Base-by-base conservation (phyloP, 768 basidiomycete genomes). In the Rhodotorula graminis region DNA sequence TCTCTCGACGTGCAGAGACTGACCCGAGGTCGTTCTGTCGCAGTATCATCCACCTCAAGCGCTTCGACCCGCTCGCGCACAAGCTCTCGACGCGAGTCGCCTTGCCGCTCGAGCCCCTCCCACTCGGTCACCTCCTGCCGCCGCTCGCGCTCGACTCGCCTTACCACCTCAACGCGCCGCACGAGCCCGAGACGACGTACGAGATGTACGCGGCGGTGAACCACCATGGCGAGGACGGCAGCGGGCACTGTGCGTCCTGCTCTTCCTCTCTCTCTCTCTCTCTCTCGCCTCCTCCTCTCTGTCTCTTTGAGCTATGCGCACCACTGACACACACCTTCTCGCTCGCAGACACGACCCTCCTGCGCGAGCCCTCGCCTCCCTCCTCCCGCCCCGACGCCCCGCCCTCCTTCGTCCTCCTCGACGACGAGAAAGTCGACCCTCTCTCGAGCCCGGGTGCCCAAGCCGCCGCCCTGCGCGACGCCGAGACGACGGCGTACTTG, bases 171-270 rank as follows among this genome's bases (percentile, higher is more conserved):
- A 68, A 55, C 25, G 33, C 49, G 12, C 63, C 71, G n/a, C 70
- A 69, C 52, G 61, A 69, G 25, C 27, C 21, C 7, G 11, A 31
- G 3, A 72, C 67, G 37, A 63, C 47, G 72, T 98, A 96, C 80
- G 93, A 97, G 78, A 82, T 97, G 73, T 97, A 95, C 78, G 93
- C 85, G 9, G 91, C 96, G 53, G 92, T 90, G 65, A 95, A 95
- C 80, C 95, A 98, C 81, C 90, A 87, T 81, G 94, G 94, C 1
- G 88, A 52, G 5, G 59, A 65, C 33, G 49, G 61, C 16, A 58
- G 50, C n/a, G 95, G 95, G 0, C 95, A 98, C 81, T 98, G 95
- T 97, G 77, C 82, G 93, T 85, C 14, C 12, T 15, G 9, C 15
- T 47, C 52, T 1, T n/a, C n/a, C n/a, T n/a, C n/a, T n/a, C n/a